phyloP scores from a whole-genome alignment of 345 rosid species.

The Psidium guajava region DNA sequence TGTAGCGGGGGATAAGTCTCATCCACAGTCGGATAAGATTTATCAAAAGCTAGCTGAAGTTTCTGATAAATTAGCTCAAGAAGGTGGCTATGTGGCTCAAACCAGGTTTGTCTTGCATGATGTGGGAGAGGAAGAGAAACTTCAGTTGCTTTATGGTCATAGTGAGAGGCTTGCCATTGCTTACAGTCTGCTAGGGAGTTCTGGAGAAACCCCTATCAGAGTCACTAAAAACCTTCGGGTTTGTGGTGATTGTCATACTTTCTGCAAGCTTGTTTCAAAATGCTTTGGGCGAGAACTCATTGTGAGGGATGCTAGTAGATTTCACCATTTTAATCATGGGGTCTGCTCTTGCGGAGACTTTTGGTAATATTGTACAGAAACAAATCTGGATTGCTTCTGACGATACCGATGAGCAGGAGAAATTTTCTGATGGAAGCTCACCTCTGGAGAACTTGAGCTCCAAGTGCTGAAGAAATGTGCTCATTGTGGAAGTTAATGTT shows the following conservation, averaged over 20 bases:
- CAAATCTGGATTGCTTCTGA: background rate
- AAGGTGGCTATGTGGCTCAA: slow-evolving; percentile 59
- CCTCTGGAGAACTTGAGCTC: background rate
- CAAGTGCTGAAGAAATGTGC: background rate
- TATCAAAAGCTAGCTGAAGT: slow-evolving; percentile 41
- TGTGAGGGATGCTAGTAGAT: slow-evolving; percentile 79
- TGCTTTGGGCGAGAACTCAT: slow-evolving; percentile 36
- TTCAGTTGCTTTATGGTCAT: slow-evolving; percentile 58
- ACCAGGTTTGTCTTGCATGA: slow-evolving; percentile 60
- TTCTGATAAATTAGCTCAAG: slow-evolving; percentile 36
- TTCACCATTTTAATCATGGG: slow-evolving; percentile 78
- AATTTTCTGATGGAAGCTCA: background rate
- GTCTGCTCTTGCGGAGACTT: slow-evolving; percentile 76
- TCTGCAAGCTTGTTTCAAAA: slow-evolving; percentile 67
- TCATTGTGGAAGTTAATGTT: background rate
- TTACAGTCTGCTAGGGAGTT: slow-evolving; percentile 44
- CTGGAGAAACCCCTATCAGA: slow-evolving; percentile 33
- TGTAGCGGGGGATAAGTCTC: slow-evolving; percentile 72
- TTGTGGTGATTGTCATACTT: slow-evolving; percentile 77
- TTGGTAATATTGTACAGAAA: slow-evolving; percentile 28
- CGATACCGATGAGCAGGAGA: background rate
- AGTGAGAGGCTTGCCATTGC: slow-evolving; percentile 83
- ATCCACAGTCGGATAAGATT: slow-evolving; percentile 48
- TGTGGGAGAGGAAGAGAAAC: slow-evolving; percentile 54
- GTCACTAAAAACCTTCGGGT: slow-evolving; percentile 67